Conservation (phyloP, 495 filamentous ascomycete species). For the Lentithecium fluviatile region DNA sequence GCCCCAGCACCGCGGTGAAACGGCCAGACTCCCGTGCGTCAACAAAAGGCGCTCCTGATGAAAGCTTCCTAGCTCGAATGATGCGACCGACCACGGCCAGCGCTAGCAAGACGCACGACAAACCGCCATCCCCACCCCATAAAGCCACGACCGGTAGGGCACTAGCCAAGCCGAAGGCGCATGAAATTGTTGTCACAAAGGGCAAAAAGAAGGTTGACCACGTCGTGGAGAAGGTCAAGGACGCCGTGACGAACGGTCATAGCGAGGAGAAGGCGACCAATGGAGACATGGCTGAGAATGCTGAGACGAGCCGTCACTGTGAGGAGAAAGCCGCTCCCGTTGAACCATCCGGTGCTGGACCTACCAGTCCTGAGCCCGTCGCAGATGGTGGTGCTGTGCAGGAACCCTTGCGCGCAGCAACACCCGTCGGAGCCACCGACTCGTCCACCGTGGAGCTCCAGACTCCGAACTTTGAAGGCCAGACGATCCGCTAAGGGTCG, state of each 20-base stretch:
- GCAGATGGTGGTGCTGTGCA: neutral
- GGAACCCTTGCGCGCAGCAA: neutral
- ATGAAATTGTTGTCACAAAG: conserved; percentile 20
- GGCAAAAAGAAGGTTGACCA: conserved; percentile 30
- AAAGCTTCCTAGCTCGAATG: conserved; percentile 85
- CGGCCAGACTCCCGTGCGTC: conserved; percentile 48
- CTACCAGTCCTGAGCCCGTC: no score
- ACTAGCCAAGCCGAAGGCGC: conserved; percentile 16
- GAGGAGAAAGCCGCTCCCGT: no score
- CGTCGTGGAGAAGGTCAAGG: conserved; percentile 27
- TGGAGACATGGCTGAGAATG: neutral
- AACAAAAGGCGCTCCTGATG: conserved; percentile 47
- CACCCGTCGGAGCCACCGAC: neutral
- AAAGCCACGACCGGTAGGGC: conserved; percentile 14
- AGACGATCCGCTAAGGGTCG: neutral
- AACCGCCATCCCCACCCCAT: conserved; percentile 43
- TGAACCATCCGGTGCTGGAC: no score
- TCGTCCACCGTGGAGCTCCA: neutral
- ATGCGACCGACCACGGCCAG: conserved; percentile 85
- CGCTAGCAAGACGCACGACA: conserved; percentile 73
- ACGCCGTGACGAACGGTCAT: conserved; percentile 24
- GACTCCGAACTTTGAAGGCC: neutral
- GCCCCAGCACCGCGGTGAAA: conserved; percentile 26
- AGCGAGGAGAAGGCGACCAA: neutral
- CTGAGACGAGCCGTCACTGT: no score